Evolutionary conservation across 148 eudicot genomes (phyloP).

Genomic region (Limonium bicolor): DNA sequence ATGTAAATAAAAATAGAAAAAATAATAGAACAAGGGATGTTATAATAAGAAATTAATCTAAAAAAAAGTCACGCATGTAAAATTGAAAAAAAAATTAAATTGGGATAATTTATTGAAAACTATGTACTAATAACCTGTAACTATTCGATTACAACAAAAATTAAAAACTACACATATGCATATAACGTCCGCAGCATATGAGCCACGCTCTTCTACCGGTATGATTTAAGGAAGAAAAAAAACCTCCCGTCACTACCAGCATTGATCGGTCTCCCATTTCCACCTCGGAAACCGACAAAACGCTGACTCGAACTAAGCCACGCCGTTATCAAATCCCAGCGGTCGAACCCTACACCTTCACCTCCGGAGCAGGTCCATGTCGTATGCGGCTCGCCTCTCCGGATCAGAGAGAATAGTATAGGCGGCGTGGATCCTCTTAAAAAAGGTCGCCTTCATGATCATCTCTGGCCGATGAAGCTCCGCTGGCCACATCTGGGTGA

Average conservation of each 20-base stretch:
- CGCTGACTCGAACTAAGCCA: conserved; percentile 9
- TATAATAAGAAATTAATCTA: too few relatives aligned
- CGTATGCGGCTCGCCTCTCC: conserved; percentile 47
- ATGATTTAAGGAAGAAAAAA: too few relatives aligned
- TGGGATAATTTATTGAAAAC: too few relatives aligned
- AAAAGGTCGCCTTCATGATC: conserved; percentile 21
- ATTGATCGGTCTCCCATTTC: conserved; percentile 70
- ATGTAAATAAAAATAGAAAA: too few relatives aligned
- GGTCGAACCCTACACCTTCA: conserved; percentile 5
- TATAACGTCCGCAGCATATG: too few relatives aligned
- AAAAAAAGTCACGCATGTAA: too few relatives aligned
- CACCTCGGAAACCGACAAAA: conserved; percentile 15
- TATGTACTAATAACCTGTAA: too few relatives aligned
- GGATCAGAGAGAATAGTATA: conserved; percentile 59
- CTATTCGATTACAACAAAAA: too few relatives aligned
- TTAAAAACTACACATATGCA: too few relatives aligned
- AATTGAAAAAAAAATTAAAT: too few relatives aligned
- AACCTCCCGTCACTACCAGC: conserved; percentile 58
- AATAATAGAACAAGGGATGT: too few relatives aligned
- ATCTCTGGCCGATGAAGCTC: conserved; percentile 2
- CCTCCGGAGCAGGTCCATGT: conserved; percentile 17
- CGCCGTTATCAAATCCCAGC: conserved; percentile 3
- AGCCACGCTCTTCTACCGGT: too few relatives aligned
- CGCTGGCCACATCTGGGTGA: conserved; percentile 57
- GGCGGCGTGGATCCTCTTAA: conserved; percentile 40